phyloP scores from a whole-genome alignment of 1,284 basidiomycete species.

The Moniliophthora roreri region DNA sequence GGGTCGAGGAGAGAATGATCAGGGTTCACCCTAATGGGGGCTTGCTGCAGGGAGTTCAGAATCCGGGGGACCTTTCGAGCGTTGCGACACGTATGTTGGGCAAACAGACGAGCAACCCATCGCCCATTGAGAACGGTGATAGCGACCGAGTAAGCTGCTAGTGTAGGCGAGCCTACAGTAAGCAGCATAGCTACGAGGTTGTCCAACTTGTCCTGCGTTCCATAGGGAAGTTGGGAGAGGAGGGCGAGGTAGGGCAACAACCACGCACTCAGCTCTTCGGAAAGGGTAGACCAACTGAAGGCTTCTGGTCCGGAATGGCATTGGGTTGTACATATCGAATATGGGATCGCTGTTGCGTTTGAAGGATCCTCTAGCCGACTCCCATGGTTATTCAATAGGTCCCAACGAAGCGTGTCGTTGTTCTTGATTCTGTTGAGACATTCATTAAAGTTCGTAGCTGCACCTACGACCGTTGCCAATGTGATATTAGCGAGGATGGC shows the following conservation, averaged over 20 bases:
- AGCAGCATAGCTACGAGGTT: conserved; percentile 32
- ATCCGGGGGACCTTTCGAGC: conserved; percentile 25
- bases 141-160: conserved; percentile 37
- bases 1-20: conserved; percentile 28
- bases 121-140: conserved; percentile 35
- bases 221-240: conserved; percentile 28
- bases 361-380: conserved; percentile 15
- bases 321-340: conserved; percentile 18
- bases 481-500: too few relatives aligned
- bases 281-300: conserved; percentile 24
- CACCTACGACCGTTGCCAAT: too few relatives aligned
- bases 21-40: conserved; percentile 27
- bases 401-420: too few relatives aligned
- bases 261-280: conserved; percentile 27
- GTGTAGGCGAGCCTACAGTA: conserved; percentile 35
- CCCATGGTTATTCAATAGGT: conserved; percentile 17
- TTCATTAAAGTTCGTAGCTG: too few relatives aligned
- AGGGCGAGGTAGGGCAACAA: conserved; percentile 29
- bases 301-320: conserved; percentile 20
- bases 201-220: conserved; percentile 25
- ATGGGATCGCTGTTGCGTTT: conserved; percentile 23
- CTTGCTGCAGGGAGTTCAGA: conserved; percentile 36
- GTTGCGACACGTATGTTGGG: conserved; percentile 28
- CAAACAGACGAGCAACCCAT: conserved; percentile 33
- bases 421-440: too few relatives aligned